Evolutionary conservation across 1,284 basidiomycete species (phyloP).

Genomic region (Cutaneotrichosporon spelunceum): DNA sequence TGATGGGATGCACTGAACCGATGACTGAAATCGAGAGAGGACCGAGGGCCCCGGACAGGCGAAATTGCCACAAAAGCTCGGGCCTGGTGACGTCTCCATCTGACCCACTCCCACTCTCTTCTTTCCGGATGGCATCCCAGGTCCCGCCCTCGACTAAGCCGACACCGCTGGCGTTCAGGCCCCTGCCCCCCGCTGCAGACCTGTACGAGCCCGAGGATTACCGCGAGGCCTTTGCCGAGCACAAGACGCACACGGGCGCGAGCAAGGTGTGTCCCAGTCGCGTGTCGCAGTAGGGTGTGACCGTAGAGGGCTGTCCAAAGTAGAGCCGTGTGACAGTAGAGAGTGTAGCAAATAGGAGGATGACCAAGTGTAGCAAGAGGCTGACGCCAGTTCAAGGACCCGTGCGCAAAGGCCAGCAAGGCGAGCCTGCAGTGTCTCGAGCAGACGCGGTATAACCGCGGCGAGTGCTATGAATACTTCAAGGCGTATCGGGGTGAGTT

Average conservation of each 20-base stretch:
- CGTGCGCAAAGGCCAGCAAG: conserved; percentile 47
- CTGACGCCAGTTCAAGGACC: conserved; percentile 42
- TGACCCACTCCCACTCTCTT: too few relatives aligned
- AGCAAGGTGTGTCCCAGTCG: conserved; percentile 42
- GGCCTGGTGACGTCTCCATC: not conserved
- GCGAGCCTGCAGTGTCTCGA: conserved; percentile 50
- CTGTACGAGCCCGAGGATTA: conserved; percentile 48
- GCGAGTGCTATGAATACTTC: conserved; percentile 52
- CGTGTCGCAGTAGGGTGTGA: too few relatives aligned
- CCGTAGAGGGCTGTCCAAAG: too few relatives aligned
- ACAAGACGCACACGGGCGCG: conserved; percentile 20
- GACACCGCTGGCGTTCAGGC: conserved; percentile 33
- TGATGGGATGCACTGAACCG: not conserved
- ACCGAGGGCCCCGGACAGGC: not conserved
- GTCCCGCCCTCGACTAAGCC: conserved; percentile 46
- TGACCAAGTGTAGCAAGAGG: too few relatives aligned
- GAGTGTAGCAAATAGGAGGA: too few relatives aligned
- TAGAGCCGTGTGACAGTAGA: too few relatives aligned
- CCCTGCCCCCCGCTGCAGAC: conserved; percentile 36
- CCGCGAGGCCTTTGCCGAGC: conserved; percentile 42
- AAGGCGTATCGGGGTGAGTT: conserved; percentile 37
- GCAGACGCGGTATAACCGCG: conserved; percentile 49
- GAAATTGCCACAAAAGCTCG: not conserved
- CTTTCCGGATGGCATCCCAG: conserved; percentile 47
- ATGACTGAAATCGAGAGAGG: not conserved